Conservation (phyloP, 1,284 basidiomycete genomes). For the Ceratobasidium sp. region DNA sequence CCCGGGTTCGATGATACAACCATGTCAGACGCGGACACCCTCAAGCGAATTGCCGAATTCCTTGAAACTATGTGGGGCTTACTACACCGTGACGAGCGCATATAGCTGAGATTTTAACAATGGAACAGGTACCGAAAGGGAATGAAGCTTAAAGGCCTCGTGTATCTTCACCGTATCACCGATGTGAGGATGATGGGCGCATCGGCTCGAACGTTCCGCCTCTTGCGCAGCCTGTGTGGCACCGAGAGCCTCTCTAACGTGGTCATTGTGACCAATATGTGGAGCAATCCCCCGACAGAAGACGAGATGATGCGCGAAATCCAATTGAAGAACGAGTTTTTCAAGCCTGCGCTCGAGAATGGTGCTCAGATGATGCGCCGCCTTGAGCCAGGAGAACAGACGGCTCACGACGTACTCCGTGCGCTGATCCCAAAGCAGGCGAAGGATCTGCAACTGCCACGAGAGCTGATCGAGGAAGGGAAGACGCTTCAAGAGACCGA, state of each 20-base stretch:
- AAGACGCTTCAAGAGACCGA: conserved; percentile 4
- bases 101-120: not conserved
- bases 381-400: not conserved
- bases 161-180: conserved; percentile 48
- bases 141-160: conserved; percentile 41
- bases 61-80: conserved; percentile 35
- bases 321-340: conserved; percentile 51
- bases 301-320: conserved; percentile 48
- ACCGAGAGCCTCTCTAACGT: conserved; percentile 50
- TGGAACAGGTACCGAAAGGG: conserved; percentile 22
- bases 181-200: conserved; percentile 44
- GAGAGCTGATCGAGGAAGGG: conserved; percentile 3
- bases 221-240: conserved; percentile 47
- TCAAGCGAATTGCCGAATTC: conserved; percentile 44
- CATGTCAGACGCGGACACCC: conserved; percentile 43
- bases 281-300: conserved; percentile 47
- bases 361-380: conserved; percentile 37
- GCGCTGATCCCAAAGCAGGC: conserved; percentile 1
- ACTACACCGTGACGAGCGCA: not conserved
- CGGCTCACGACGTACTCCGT: conserved; percentile 28
- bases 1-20: conserved; percentile 45
- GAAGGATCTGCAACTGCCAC: not conserved
- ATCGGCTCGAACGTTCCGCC: conserved; percentile 34
- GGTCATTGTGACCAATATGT: conserved; percentile 54
- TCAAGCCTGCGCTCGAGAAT: conserved; percentile 26